Percentiles rank a stretch among this genome's conserved stretches.
phyloP scores from a whole-genome alignment of 2,329 filamentous ascomycete genomes.

The Apiospora aurea region DNA sequence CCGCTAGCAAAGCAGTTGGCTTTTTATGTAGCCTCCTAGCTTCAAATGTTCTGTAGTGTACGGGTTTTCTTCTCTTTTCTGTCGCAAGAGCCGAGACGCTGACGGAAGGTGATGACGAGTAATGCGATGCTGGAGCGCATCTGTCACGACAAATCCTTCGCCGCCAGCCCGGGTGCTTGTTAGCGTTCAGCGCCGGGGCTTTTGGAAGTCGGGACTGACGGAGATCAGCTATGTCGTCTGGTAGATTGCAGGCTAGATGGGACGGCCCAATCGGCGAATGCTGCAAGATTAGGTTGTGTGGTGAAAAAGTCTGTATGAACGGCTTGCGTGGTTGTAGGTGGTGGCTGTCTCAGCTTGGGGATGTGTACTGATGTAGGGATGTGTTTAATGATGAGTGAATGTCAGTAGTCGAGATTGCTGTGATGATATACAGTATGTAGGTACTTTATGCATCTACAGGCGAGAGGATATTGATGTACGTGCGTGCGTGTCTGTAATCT shows the following conservation, averaged over 20 bases:
- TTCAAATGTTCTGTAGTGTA: background rate
- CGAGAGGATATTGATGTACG: too few relatives aligned
- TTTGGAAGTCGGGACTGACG: background rate
- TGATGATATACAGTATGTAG: background rate
- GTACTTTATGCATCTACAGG: too few relatives aligned
- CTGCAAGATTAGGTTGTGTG: background rate
- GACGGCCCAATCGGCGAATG: background rate
- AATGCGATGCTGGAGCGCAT: background rate
- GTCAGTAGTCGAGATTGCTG: background rate
- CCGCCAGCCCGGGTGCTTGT: background rate
- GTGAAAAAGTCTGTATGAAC: background rate
- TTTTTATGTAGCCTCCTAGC: too few relatives aligned
- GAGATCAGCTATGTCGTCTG: background rate
- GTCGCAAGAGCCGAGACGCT: background rate
- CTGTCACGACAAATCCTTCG: background rate
- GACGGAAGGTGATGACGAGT: slow-evolving; percentile 13
- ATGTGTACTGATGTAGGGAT: background rate
- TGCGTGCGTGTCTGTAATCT: too few relatives aligned
- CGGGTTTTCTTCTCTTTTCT: background rate
- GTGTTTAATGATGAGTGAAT: background rate
- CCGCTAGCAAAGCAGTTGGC: background rate
- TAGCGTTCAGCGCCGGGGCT: background rate
- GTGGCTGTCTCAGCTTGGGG: background rate
- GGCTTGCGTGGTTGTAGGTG: background rate
- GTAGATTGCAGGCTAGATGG: background rate